Evolutionary conservation across 345 rosid species (phyloP).

Genomic region (Sisymbrium altissimum): DNA sequence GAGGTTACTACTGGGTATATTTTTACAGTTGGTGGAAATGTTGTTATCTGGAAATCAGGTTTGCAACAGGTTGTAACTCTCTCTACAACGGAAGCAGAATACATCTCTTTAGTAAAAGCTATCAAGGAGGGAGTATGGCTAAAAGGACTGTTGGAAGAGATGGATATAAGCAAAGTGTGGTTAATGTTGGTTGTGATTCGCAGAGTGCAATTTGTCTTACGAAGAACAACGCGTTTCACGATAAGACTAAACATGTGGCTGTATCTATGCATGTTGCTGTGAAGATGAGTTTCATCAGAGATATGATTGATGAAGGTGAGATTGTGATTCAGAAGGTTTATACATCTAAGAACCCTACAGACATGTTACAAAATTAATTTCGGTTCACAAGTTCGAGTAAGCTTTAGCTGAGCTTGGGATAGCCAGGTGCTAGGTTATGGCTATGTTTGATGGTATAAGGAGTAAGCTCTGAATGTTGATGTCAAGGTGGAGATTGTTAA

Average conservation of each 20-base stretch:
- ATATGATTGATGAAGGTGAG: background rate
- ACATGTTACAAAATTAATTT: background rate
- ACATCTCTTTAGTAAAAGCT: too few species aligned
- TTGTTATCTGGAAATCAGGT: too few species aligned
- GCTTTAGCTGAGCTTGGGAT: background rate
- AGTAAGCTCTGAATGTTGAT: background rate
- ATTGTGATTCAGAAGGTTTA: background rate
- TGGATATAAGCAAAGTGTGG: background rate
- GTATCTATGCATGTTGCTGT: background rate
- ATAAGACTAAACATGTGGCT: background rate
- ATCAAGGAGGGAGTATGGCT: background rate
- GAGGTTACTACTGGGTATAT: too few species aligned
- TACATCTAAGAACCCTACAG: background rate
- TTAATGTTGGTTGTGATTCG: background rate
- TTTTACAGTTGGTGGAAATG: too few species aligned
- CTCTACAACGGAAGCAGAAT: too few species aligned
- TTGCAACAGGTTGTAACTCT: too few species aligned
- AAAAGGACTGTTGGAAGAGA: background rate
- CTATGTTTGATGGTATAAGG: background rate
- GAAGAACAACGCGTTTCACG: background rate
- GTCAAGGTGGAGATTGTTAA: background rate
- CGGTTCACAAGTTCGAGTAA: background rate
- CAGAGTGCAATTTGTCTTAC: background rate
- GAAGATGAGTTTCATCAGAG: background rate
- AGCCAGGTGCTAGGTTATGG: background rate